Evolutionary conservation across 2,329 filamentous ascomycete genomes (phyloP).

Genomic region (Davidsoniella eucalypti): DNA sequence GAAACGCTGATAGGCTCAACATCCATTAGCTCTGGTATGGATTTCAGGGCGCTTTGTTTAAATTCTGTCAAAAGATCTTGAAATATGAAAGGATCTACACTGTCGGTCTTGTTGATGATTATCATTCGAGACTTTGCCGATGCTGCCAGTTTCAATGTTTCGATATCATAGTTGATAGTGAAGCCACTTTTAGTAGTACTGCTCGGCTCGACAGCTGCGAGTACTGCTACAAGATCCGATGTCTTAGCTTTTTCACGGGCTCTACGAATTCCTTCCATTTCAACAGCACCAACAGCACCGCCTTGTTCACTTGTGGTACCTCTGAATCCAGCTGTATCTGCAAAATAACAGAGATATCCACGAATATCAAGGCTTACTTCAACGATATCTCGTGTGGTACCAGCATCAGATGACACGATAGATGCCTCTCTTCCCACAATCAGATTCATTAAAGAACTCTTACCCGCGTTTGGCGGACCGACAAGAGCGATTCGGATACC

Average conservation of each 20-base stretch:
- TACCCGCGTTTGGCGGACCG: conserved; percentile 85
- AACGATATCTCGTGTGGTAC: conserved; percentile 85
- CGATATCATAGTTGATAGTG: conserved; percentile 34
- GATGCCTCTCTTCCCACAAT: conserved; percentile 85
- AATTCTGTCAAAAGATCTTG: conserved; percentile 12
- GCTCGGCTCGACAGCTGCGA: conserved; percentile 52
- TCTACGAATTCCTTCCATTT: conserved; percentile 77
- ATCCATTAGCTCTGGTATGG: conserved; percentile 24
- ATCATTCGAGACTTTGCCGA: conserved; percentile 33
- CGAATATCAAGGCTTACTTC: conserved; percentile 80
- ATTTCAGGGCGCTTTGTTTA: not conserved
- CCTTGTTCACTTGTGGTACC: conserved; percentile 19
- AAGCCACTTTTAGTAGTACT: not conserved
- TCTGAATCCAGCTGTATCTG: conserved; percentile 83
- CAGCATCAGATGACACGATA: conserved; percentile 84
- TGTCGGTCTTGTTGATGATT: conserved; percentile 47
- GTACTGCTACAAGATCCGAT: conserved; percentile 70
- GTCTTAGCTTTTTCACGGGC: conserved; percentile 67
- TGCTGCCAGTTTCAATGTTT: conserved; percentile 38
- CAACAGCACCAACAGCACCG: conserved; percentile 49
- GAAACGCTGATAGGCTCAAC: conserved; percentile 24
- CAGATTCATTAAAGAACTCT: conserved; percentile 82
- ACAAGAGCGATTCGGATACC: conserved; percentile 78
- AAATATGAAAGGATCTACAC: conserved; percentile 25
- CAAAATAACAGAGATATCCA: conserved; percentile 84